Evolutionary conservation across 1,284 basidiomycete species (phyloP).

Genomic region (Naganishia liquefaciens): DNA sequence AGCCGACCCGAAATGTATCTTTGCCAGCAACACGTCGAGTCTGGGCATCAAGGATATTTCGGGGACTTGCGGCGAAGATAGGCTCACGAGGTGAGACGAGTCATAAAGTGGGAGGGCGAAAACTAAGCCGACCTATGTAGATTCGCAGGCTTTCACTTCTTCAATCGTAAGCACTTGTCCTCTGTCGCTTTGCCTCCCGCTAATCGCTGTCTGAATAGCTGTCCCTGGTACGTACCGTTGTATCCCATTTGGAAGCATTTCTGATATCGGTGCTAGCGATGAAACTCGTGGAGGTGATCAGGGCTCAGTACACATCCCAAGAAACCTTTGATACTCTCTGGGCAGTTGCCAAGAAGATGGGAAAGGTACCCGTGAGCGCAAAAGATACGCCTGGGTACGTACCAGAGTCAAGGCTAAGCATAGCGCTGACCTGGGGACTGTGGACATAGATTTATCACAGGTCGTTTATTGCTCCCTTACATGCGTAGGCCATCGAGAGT

Average conservation of each 20-base stretch:
- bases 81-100: constrained; percentile 49
- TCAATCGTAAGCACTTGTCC: constrained; percentile 51
- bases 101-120: background rate
- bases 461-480: constrained; percentile 59
- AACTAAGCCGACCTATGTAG: constrained; percentile 31
- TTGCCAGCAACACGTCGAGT: constrained; percentile 61
- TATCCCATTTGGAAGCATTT: background rate
- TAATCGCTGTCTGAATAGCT: background rate
- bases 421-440: background rate
- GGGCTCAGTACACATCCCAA: constrained; percentile 56
- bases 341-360: constrained; percentile 58
- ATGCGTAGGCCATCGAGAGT: constrained; percentile 47
- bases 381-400: constrained; percentile 58
- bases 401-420: background rate
- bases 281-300: constrained; percentile 62
- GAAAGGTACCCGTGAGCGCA: constrained; percentile 60
- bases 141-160: constrained; percentile 61
- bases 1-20: constrained; percentile 56
- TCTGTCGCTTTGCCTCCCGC: background rate
- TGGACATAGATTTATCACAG: constrained; percentile 57
- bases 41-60: constrained; percentile 60
- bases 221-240: constrained; percentile 16
- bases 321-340: constrained; percentile 56
- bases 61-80: constrained; percentile 45
- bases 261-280: constrained; percentile 54